Conservation (phyloP, 2,329 filamentous ascomycete genomes). For the Chlorencoelia australis region DNA sequence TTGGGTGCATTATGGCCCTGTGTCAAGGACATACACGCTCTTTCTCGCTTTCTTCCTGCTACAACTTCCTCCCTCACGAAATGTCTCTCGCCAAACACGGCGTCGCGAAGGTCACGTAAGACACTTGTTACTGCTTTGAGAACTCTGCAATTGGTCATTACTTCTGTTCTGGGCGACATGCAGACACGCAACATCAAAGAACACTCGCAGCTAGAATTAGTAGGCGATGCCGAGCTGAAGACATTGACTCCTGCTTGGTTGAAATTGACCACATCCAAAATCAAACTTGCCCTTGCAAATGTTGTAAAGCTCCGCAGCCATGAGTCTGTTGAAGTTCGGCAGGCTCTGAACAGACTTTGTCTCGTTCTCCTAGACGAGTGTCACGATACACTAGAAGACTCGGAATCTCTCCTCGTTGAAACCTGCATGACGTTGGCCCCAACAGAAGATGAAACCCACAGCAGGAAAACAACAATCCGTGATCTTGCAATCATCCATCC, state of each 20-base stretch:
- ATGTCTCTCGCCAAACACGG: constrained; percentile 55
- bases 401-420: constrained; percentile 64
- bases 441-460: constrained; percentile 29
- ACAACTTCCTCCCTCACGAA: constrained; percentile 75
- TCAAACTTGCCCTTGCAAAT: constrained; percentile 72
- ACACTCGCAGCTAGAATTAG: constrained; percentile 19
- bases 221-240: constrained; percentile 27
- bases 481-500: constrained; percentile 54
- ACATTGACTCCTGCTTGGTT: constrained; percentile 52
- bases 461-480: constrained; percentile 38
- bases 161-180: constrained; percentile 47
- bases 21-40: constrained; percentile 60
- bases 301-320: constrained; percentile 67
- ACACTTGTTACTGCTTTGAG: constrained; percentile 55
- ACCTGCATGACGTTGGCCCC: constrained; percentile 63
- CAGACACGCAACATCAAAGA: constrained; percentile 34
- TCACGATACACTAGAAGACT: constrained; percentile 58
- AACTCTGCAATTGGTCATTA: constrained; percentile 44
- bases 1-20: constrained; percentile 51
- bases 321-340: constrained; percentile 56
- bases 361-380: constrained; percentile 71
- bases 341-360: constrained; percentile 61
- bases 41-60: constrained; percentile 81
- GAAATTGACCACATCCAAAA: constrained; percentile 66
- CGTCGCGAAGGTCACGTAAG: constrained; percentile 46